Percentiles rank a stretch among this genome's conserved stretches.
Evolutionary conservation across 2,329 filamentous ascomycete genomes (phyloP).

Genomic region (Hysterium pulicare): DNA sequence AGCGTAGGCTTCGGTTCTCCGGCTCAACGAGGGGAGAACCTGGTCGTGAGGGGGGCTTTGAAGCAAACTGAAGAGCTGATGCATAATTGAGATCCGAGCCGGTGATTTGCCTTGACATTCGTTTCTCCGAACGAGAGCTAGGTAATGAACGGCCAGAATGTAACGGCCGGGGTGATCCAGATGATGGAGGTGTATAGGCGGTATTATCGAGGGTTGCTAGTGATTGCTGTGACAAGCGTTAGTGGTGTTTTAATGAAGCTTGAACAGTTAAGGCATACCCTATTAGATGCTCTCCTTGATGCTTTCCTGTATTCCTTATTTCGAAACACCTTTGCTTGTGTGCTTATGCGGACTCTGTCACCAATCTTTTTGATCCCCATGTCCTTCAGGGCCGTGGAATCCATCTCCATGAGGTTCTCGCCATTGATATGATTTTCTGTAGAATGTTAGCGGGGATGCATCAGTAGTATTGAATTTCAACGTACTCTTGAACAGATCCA

Average conservation of each 20-base stretch:
- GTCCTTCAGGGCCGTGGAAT: conserved; percentile 92
- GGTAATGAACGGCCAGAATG: conserved; percentile 50
- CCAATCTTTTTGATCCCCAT: conserved; percentile 98
- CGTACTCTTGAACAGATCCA: conserved; percentile 73
- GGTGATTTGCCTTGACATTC: conserved; percentile 46
- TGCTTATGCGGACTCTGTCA: conserved; percentile 79
- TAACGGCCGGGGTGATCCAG: conserved; percentile 61
- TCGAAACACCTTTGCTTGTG: conserved; percentile 49
- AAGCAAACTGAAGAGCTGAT: conserved; percentile 33
- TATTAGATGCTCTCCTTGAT: conserved; percentile 66
- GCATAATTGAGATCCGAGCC: conserved; percentile 43
- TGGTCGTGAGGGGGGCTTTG: conserved; percentile 63
- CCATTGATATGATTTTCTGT: conserved; percentile 91
- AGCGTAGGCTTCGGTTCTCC: conserved; percentile 49
- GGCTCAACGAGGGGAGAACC: conserved; percentile 66
- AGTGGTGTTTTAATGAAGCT: conserved; percentile 12
- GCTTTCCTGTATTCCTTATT: conserved; percentile 48
- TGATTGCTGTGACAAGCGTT: conserved; percentile 61
- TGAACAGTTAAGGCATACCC: conserved; percentile 55
- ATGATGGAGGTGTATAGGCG: conserved; percentile 59
- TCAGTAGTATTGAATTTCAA: conserved; percentile 4
- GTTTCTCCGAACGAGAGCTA: conserved; percentile 47
- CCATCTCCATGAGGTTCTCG: conserved; percentile 93
- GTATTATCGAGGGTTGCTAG: conserved; percentile 72
- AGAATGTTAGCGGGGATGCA: conserved; percentile 16